Evolutionary conservation across 2,329 filamentous ascomycete genomes (phyloP).

Genomic region (Helicocarpus griseus): DNA sequence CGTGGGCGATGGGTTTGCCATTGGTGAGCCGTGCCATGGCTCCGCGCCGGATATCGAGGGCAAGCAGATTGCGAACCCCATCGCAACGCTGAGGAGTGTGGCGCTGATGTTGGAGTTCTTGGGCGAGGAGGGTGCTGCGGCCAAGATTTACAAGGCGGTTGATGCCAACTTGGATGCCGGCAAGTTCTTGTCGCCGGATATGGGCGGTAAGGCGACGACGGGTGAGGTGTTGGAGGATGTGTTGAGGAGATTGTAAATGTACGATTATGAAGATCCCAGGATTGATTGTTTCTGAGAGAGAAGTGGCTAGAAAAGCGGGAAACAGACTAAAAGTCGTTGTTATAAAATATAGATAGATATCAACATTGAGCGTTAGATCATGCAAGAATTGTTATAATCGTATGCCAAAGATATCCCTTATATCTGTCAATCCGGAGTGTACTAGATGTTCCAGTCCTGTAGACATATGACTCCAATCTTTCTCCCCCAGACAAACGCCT

Average conservation of each 20-base stretch:
- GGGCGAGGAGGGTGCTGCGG: constrained; percentile 75
- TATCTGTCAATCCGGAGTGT: too few relatives aligned
- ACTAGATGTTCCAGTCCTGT: too few relatives aligned
- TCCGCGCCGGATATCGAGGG: constrained; percentile 94
- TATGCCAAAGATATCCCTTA: too few relatives aligned
- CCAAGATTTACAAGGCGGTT: constrained; percentile 81
- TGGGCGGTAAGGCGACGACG: constrained; percentile 79
- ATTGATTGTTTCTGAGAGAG: too few relatives aligned
- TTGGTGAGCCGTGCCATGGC: constrained; percentile 96
- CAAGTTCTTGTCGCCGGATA: constrained; percentile 72
- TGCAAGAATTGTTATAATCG: too few relatives aligned
- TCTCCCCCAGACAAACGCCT: too few relatives aligned
- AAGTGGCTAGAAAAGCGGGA: not conserved
- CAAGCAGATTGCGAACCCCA: constrained; percentile 85
- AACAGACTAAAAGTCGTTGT: not conserved
- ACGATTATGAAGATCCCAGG: too few relatives aligned
- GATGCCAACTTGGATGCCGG: constrained; percentile 83
- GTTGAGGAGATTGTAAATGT: constrained; percentile 58
- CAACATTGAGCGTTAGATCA: not conserved
- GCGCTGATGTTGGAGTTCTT: constrained; percentile 96
- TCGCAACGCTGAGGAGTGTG: constrained; percentile 83
- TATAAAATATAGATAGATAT: not conserved
- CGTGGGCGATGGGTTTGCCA: constrained; percentile 86
- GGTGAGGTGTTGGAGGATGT: constrained; percentile 82
- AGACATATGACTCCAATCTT: too few relatives aligned